Conservation (phyloP, 2,329 filamentous ascomycete genomes). For the Clonostachys rhizophaga region DNA sequence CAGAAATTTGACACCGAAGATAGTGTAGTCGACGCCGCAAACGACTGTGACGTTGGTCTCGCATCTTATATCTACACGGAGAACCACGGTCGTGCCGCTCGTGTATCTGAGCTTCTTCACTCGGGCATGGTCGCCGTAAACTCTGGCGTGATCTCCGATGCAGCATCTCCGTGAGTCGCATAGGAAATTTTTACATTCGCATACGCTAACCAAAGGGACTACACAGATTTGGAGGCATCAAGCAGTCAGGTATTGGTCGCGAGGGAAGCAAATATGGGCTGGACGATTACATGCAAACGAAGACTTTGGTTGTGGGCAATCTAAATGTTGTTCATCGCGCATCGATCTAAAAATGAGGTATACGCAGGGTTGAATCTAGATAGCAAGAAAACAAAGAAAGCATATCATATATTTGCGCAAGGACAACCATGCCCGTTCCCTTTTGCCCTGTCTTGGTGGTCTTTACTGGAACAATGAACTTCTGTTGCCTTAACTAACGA, state of each 20-base stretch:
- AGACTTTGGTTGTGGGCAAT: slow-evolving; percentile 42
- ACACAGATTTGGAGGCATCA: slow-evolving; percentile 52
- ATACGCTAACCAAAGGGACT: slow-evolving; percentile 3
- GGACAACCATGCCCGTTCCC: too few relatives aligned
- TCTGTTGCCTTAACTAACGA: too few relatives aligned
- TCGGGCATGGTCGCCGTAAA: slow-evolving; percentile 65
- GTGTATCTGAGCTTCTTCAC: slow-evolving; percentile 47
- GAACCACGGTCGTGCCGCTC: slow-evolving; percentile 29
- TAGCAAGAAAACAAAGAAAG: too few relatives aligned
- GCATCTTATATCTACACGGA: slow-evolving; percentile 69
- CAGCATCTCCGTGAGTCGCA: slow-evolving; percentile 14
- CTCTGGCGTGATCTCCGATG: slow-evolving; percentile 37
- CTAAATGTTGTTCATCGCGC: slow-evolving; percentile 4
- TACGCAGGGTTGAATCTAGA: too few relatives aligned
- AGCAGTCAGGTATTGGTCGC: slow-evolving; percentile 55
- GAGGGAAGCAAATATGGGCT: slow-evolving; percentile 58
- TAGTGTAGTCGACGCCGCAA: slow-evolving; percentile 65
- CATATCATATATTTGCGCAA: too few relatives aligned
- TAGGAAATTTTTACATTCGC: slow-evolving; percentile 3
- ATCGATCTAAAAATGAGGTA: background rate
- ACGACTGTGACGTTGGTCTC: slow-evolving; percentile 64
- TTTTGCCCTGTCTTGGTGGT: too few relatives aligned
- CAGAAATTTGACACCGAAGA: slow-evolving; percentile 69
- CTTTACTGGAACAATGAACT: too few relatives aligned
- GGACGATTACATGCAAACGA: slow-evolving; percentile 53